Percentiles rank a stretch among this genome's conserved stretches.
Evolutionary conservation across 2,329 filamentous ascomycete species (phyloP).

Genomic region (Botrytis fabae): DNA sequence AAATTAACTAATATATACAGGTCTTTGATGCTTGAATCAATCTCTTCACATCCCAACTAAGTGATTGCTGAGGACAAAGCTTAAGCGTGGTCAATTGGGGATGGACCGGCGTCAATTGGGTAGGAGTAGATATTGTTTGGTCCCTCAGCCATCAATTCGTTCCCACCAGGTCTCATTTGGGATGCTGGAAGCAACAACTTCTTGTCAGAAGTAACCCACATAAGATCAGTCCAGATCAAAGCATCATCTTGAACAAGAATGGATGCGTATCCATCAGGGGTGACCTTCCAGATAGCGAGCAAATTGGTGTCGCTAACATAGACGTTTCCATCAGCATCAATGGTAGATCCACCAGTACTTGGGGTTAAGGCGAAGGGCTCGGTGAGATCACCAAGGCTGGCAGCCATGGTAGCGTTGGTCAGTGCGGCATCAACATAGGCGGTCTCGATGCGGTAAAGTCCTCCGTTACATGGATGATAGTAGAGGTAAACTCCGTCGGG

Average conservation of each 20-base stretch:
- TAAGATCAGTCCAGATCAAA: constrained; percentile 28
- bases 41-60: background rate
- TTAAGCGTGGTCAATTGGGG: constrained; percentile 25
- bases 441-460: constrained; percentile 42
- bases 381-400: constrained; percentile 34
- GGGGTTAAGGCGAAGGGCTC: constrained; percentile 33
- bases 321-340: constrained; percentile 43
- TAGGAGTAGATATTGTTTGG: constrained; percentile 29
- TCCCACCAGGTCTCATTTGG: constrained; percentile 26
- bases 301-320: constrained; percentile 43
- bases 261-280: constrained; percentile 22
- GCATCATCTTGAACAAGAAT: constrained; percentile 29
- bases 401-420: constrained; percentile 40
- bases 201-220: constrained; percentile 28
- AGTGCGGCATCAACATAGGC: constrained; percentile 40
- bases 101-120: constrained; percentile 28
- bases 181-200: constrained; percentile 28
- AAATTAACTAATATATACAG: background rate
- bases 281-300: constrained; percentile 28
- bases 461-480: constrained; percentile 43
- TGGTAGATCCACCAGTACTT: constrained; percentile 4
- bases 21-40: background rate
- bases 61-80: background rate
- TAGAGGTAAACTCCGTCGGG: constrained; percentile 43
- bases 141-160: constrained; percentile 25